These are phyloP conservation scores for Ascochyta clinopodiicola DNA, from an alignment of 2,329 filamentous ascomycete genomes.

Conservation along the genomic window DNA sequence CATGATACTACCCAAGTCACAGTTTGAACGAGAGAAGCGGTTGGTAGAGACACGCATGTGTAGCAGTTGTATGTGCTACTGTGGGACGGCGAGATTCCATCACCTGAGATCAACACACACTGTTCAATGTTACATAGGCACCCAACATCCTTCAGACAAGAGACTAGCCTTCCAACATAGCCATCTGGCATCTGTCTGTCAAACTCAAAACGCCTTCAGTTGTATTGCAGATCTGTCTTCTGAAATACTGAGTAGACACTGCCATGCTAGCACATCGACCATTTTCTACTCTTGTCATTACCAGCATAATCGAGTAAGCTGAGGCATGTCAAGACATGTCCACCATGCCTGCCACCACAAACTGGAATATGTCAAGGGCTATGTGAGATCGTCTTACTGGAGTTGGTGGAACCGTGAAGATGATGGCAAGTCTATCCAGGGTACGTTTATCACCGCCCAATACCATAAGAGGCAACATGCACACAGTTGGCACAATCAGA, in stretches of 20 bases:
- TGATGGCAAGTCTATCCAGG: neutral
- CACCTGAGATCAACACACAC: neutral
- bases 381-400: neutral
- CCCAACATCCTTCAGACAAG: neutral
- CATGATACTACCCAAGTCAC: neutral
- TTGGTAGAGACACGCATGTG: neutral
- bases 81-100: neutral
- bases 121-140: neutral
- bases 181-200: neutral
- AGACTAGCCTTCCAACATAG: neutral
- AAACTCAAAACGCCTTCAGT: neutral
- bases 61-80: neutral
- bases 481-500: neutral
- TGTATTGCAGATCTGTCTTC: neutral
- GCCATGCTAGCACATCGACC: too few relatives aligned
- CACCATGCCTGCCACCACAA: too few relatives aligned
- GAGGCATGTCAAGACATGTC: too few relatives aligned
- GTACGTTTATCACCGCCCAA: neutral
- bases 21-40: neutral
- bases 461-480: neutral
- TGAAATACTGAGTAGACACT: too few relatives aligned
- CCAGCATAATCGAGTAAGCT: too few relatives aligned
- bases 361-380: neutral
- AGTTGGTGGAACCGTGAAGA: neutral
- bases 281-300: too few relatives aligned